Evolutionary conservation across 139 green algal species (phyloP).

Genomic region (Raphidocelis subcapitata): DNA sequence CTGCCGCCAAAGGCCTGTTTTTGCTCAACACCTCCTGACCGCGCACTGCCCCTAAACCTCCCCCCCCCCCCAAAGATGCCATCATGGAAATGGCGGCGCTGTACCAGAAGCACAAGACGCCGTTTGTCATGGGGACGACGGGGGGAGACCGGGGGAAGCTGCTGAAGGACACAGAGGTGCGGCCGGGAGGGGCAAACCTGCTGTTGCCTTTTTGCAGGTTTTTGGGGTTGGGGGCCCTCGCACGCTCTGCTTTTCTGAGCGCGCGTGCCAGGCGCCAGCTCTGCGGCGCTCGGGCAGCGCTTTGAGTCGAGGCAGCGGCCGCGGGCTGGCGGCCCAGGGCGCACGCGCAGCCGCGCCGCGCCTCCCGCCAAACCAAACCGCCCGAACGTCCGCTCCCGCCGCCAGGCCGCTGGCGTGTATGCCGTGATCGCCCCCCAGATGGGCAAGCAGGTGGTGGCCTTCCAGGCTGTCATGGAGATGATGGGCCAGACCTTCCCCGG

Average conservation of each 20-base stretch:
- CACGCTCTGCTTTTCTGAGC: no score
- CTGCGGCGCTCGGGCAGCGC: no score
- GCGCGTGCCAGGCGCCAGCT: no score
- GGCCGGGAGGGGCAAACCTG: not conserved
- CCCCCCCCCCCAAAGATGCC: constrained; percentile 39
- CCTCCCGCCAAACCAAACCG: no score
- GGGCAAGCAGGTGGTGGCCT: constrained; percentile 96
- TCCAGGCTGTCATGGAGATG: constrained; percentile 93
- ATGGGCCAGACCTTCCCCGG: constrained; percentile 93
- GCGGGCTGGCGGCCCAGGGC: no score
- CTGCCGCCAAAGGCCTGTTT: no score
- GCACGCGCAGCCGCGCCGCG: no score
- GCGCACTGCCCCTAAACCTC: no score
- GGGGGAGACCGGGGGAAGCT: constrained; percentile 90
- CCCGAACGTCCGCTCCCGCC: constrained; percentile 10
- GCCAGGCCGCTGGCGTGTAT: constrained; percentile 60
- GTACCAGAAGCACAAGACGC: constrained; percentile 78
- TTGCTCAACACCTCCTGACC: no score
- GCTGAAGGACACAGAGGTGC: constrained; percentile 35
- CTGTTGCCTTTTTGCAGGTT: not conserved
- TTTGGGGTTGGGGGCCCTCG: no score
- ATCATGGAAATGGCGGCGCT: constrained; percentile 87
- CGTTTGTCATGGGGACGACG: constrained; percentile 99
- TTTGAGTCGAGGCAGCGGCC: no score
- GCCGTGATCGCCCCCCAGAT: constrained; percentile 98